These are phyloP conservation scores for Neurospora sp. DNA, from an alignment of 495 filamentous ascomycete genomes.

Conservation along the genomic window DNA sequence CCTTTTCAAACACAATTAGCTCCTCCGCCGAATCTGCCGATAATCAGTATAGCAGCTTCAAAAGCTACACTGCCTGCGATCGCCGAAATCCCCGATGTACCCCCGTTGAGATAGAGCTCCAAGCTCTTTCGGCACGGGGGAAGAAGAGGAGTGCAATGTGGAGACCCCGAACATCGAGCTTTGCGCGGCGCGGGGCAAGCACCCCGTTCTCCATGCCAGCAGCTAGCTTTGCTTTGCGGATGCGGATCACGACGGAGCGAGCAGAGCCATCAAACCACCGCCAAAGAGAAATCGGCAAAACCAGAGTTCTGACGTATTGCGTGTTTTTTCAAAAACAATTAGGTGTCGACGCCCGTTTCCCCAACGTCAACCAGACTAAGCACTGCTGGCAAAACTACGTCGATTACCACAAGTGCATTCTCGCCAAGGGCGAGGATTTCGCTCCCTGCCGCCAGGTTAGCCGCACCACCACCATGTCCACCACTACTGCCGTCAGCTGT, in stretches of 20 bases:
- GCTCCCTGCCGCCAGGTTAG: constrained; percentile 88
- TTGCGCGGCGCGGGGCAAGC: constrained; percentile 4
- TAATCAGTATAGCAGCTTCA: neutral
- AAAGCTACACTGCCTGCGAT: neutral
- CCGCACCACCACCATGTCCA: constrained; percentile 12
- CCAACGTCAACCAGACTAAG: constrained; percentile 90
- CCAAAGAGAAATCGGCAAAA: neutral
- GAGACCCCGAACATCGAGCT: neutral
- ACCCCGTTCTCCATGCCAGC: neutral
- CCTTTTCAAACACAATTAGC: neutral
- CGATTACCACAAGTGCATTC: constrained; percentile 99
- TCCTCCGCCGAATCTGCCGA: constrained; percentile 1
- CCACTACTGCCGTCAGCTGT: neutral
- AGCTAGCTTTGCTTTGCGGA: neutral
- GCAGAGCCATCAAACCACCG: constrained; percentile 10
- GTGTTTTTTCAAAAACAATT: constrained; percentile 7
- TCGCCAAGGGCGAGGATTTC: constrained; percentile 98
- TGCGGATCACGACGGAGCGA: neutral
- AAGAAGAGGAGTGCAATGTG: neutral
- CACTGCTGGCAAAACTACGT: constrained; percentile 99
- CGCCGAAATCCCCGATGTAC: neutral
- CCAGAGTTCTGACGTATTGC: neutral
- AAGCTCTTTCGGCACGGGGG: neutral
- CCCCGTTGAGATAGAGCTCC: neutral
- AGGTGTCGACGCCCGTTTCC: constrained; percentile 99